Evolutionary conservation across 345 rosid genomes (phyloP), one percentile per base, ranked within the genome.

Genomic region (Salix viminalis): DNA sequence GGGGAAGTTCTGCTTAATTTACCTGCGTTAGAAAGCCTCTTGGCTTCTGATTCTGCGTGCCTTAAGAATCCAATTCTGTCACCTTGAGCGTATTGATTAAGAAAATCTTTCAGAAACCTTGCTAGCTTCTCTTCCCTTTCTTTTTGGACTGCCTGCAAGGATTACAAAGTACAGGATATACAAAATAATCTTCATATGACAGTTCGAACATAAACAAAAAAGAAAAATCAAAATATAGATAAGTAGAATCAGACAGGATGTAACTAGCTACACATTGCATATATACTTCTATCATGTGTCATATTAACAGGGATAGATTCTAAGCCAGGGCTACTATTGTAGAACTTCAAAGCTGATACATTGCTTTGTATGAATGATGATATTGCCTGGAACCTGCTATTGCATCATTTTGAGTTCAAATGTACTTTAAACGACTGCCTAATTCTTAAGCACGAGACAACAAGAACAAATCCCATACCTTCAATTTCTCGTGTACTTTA

Each of bases 71-170:
- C 82, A 64, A 76, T 44, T 80, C 83, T 89, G 82, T 91, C 91
- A 26, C 89, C 92, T 30, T 76, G 87, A 73, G 87, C 92, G 77
- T 87, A 87, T 70, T 81, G 88, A 70, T 82, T 84, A 19, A 89
- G 89, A 65, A 87, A 86, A 76, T 83, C 86, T 83, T 74, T 87
- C 42, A 91, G 84, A 11, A 66, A 73, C 75, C 83, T 81, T 56
- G 92, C 91, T 67, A 91, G 88, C 86, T 88, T 88, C 77, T 91
- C 95, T 77, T 91, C 95, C 82, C 95, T 87, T 82, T 89, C 95
- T 73, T 73, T 91, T 74, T 91, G 95, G 68, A 88, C 86, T 72
- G 83, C 89, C 95, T 88, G 81, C 76, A 67, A 74, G 28, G 67
- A 76, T 19, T 21, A 48, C 6, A 21, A n/a, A 3, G 30, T 23